Percentiles rank a stretch among this genome's conserved stretches.
These are phyloP conservation scores for Chaetoceros tenuissimus DNA, from an alignment of 108 stramenopile genomes.

Conservation along the genomic window DNA sequence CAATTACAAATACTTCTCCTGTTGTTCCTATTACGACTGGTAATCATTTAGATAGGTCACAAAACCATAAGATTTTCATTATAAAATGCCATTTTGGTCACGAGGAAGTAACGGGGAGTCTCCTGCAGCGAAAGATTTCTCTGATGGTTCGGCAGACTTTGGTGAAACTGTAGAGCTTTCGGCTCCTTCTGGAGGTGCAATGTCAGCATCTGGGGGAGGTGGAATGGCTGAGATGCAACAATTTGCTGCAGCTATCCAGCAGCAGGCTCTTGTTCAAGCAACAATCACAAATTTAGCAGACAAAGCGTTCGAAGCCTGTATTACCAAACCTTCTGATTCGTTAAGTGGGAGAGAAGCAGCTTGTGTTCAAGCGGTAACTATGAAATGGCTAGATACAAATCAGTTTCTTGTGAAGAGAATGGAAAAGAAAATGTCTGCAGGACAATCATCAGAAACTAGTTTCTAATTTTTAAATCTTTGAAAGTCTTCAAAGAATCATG, in stretches of 20 bases:
- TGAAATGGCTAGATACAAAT: conserved; percentile 84
- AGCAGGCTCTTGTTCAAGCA: conserved; percentile 67
- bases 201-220: not conserved
- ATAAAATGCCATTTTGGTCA: not conserved
- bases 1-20: too few species aligned
- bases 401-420: conserved; percentile 74
- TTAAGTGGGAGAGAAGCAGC: conserved; percentile 60
- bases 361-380: conserved; percentile 57
- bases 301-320: conserved; percentile 62
- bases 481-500: too few species aligned
- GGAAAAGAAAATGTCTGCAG: conserved; percentile 48
- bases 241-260: conserved; percentile 47
- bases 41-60: too few species aligned
- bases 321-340: conserved; percentile 40
- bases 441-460: too few species aligned
- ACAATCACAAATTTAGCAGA: conserved; percentile 66
- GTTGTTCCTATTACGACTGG: too few species aligned
- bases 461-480: too few species aligned
- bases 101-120: not conserved
- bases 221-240: conserved; percentile 59
- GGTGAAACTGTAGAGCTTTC: not conserved
- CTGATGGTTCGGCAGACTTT: not conserved
- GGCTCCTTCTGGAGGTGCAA: not conserved
- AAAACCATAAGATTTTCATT: too few species aligned
- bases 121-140: not conserved